Percentiles rank a stretch among this genome's conserved stretches.
phyloP scores from a whole-genome alignment of 441 rosid genomes.

The Pelargonium cotyledonis region DNA sequence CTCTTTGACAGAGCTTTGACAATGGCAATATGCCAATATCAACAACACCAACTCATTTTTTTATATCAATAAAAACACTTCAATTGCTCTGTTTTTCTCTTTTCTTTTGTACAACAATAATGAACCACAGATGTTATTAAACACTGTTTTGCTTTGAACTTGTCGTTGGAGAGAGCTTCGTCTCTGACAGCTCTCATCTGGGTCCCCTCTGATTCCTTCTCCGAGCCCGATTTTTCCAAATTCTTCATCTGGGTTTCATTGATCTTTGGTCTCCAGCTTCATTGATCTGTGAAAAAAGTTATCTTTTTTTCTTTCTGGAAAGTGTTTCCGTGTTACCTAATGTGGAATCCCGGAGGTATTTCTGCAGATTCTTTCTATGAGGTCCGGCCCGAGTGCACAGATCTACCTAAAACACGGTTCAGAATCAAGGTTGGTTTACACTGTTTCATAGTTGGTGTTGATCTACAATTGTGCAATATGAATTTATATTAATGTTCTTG shows the following conservation, averaged over 20 bases:
- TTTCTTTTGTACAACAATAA: neutral
- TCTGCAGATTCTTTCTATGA: constrained; percentile 1
- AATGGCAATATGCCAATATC: neutral
- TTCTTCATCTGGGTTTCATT: constrained; percentile 2
- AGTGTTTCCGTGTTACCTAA: neutral
- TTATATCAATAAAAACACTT: neutral
- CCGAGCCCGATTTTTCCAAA: neutral
- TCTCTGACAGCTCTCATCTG: neutral
- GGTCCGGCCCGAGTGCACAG: constrained; percentile 3
- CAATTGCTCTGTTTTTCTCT: neutral
- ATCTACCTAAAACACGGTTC: neutral
- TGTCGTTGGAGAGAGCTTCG: neutral
- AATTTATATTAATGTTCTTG: neutral
- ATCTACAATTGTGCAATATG: neutral
- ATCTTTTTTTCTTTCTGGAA: too few species aligned
- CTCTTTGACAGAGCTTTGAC: neutral
- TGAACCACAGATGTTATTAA: too few species aligned
- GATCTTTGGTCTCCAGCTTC: neutral
- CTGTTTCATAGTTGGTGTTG: neutral
- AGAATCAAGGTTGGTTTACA: neutral
- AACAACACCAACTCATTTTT: neutral
- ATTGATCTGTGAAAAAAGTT: neutral
- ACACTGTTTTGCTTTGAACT: neutral
- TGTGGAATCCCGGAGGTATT: neutral
- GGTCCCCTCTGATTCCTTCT: neutral